Evolutionary conservation across 192 early-diverging fungal species (phyloP).

Genomic region (Coemansia sp.): DNA sequence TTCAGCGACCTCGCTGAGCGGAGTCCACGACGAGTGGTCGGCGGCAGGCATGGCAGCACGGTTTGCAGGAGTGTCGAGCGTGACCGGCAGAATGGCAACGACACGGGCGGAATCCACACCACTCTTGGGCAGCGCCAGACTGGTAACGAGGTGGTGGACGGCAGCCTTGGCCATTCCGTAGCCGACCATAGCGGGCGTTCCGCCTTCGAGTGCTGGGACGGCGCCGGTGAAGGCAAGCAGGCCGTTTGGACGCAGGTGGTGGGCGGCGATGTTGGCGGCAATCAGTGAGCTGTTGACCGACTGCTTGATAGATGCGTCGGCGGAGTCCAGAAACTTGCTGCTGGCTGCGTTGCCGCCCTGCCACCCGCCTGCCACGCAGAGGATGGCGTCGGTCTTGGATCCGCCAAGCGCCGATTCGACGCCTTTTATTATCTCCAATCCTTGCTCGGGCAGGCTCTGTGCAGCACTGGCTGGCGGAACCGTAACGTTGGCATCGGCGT

Average conservation of each 20-base stretch:
- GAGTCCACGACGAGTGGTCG: conserved; percentile 84
- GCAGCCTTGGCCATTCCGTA: conserved; percentile 95
- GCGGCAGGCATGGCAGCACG: conserved; percentile 81
- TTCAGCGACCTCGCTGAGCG: conserved; percentile 66
- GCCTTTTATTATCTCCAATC: conserved; percentile 57
- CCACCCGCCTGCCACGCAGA: conserved; percentile 97
- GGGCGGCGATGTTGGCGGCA: conserved; percentile 76
- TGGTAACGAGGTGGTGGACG: conserved; percentile 85
- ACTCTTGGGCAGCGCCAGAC: conserved; percentile 63
- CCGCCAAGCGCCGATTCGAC: conserved; percentile 32
- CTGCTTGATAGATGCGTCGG: conserved; percentile 78
- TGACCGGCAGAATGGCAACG: conserved; percentile 69
- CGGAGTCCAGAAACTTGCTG: conserved; percentile 65
- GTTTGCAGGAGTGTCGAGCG: conserved; percentile 90
- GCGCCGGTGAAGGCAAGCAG: conserved; percentile 82
- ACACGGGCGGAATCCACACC: conserved; percentile 79
- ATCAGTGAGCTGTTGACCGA: conserved; percentile 80
- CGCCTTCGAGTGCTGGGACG: conserved; percentile 63
- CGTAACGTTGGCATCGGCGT: conserved; percentile 73
- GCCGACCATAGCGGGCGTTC: conserved; percentile 80
- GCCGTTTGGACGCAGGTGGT: conserved; percentile 65
- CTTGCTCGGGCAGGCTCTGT: conserved; percentile 61
- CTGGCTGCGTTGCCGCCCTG: conserved; percentile 82
- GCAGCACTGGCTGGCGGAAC: conserved; percentile 37
- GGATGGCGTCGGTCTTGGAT: conserved; percentile 71